Conservation (phyloP, 371 early-diverging fungal genomes). For the Zychaea mexicana region DNA sequence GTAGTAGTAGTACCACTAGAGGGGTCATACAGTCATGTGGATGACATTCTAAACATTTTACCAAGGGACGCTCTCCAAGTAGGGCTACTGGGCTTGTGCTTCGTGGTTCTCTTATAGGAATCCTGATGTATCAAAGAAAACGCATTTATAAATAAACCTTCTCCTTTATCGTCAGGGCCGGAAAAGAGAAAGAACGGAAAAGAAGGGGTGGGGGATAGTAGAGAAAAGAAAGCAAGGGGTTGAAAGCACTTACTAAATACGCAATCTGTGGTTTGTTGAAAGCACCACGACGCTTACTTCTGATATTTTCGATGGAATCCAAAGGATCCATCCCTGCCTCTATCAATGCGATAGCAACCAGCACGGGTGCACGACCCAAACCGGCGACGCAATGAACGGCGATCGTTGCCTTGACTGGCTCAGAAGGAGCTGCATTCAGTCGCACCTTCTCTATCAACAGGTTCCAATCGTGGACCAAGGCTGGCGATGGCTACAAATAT, state of each 20-base stretch:
- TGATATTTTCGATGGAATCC: conserved; percentile 79
- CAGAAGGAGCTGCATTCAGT: conserved; percentile 34
- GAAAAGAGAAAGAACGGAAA: background rate
- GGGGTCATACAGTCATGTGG: background rate
- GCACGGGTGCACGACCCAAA: conserved; percentile 74
- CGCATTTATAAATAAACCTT: background rate
- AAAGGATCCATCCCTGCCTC: conserved; percentile 80
- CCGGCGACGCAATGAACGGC: conserved; percentile 91
- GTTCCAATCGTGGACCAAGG: conserved; percentile 74
- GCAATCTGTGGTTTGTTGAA: conserved; percentile 83
- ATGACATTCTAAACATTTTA: background rate
- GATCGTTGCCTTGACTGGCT: conserved; percentile 45
- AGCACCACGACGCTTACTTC: conserved; percentile 77
- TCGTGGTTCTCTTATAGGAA: conserved; percentile 24
- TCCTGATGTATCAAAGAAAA: conserved; percentile 10
- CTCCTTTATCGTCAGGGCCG: background rate
- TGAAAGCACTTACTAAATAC: conserved; percentile 55
- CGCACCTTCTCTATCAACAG: conserved; percentile 56
- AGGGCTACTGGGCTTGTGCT: conserved; percentile 12
- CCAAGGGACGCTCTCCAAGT: background rate
- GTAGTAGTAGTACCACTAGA: background rate
- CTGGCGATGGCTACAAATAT: conserved; percentile 62
- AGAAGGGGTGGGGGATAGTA: background rate
- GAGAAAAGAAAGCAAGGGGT: background rate
- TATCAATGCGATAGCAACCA: conserved; percentile 80